phyloP scores from a whole-genome alignment of 768 basidiomycete species.

The Rhizopogon roseolus region DNA sequence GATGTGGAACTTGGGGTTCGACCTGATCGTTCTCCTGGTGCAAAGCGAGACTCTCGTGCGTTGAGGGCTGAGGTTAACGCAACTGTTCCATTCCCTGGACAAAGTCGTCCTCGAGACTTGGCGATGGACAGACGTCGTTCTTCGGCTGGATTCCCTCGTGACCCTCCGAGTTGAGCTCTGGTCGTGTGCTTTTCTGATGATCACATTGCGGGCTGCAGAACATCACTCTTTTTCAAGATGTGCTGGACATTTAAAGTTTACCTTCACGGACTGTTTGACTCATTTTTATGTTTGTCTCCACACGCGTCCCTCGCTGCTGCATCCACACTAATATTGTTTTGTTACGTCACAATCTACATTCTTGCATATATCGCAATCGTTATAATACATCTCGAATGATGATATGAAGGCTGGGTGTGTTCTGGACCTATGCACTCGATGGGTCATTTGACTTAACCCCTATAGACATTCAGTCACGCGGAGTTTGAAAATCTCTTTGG shows the following conservation, averaged over 20 bases:
- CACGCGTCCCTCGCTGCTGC: not conserved
- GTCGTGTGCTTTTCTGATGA: conserved; percentile 1
- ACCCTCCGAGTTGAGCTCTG: conserved; percentile 32
- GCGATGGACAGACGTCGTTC: conserved; percentile 24
- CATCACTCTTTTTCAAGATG: conserved; percentile 5
- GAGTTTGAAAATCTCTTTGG: conserved; percentile 8
- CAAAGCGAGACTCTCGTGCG: conserved; percentile 21
- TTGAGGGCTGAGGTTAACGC: conserved; percentile 2
- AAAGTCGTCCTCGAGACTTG: conserved; percentile 11
- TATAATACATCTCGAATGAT: conserved; percentile 16
- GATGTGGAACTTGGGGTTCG: conserved; percentile 33
- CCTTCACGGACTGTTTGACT: conserved; percentile 14
- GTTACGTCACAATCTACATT: not conserved
- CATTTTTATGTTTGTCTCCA: conserved; percentile 2
- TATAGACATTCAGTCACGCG: not conserved
- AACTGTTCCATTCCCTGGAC: conserved; percentile 31
- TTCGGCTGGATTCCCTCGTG: conserved; percentile 29
- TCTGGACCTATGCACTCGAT: not conserved
- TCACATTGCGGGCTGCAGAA: not conserved
- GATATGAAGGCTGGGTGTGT: not conserved
- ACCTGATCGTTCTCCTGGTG: conserved; percentile 12
- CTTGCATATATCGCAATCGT: conserved; percentile 4
- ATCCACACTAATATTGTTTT: conserved; percentile 9
- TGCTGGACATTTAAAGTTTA: conserved; percentile 11
- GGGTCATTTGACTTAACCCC: too few relatives aligned